Conservation (phyloP, 2,329 filamentous ascomycete species). For the Aspergillus felis region DNA sequence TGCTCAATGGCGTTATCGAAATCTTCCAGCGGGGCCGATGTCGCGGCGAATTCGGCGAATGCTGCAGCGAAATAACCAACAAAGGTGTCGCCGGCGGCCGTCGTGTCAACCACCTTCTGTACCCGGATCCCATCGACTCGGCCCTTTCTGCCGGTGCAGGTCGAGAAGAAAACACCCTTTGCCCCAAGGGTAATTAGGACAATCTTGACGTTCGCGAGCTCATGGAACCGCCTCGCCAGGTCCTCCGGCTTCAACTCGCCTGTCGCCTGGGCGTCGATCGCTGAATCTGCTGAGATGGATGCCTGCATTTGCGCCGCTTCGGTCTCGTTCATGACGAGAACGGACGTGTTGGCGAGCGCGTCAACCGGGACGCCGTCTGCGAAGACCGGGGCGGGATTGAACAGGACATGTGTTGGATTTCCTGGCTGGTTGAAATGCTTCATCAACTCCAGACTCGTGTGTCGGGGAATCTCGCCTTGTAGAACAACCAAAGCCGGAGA, state of each 20-base stretch:
- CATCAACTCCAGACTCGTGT: background rate
- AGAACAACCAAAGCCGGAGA: background rate
- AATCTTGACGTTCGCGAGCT: background rate
- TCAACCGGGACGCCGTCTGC: conserved; percentile 58
- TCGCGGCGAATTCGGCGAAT: background rate
- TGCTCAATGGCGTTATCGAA: background rate
- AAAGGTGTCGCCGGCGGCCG: background rate
- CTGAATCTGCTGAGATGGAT: background rate
- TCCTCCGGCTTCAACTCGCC: background rate
- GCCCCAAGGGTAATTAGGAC: background rate
- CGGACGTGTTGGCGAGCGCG: conserved; percentile 11
- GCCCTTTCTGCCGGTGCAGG: background rate
- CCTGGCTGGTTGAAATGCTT: background rate
- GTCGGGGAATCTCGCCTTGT: background rate
- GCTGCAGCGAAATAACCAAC: background rate
- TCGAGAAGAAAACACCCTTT: background rate
- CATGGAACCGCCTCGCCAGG: background rate
- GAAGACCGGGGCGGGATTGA: conserved; percentile 80
- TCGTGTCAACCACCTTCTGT: background rate
- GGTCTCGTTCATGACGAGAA: conserved; percentile 1
- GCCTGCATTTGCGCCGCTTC: background rate
- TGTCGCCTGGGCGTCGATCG: background rate
- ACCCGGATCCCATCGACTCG: background rate
- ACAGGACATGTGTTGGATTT: conserved; percentile 50
- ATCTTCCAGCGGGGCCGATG: background rate